A percentile compares a stretch with the other conserved stretches of the same genome.
These are phyloP conservation scores for Suhomyces maxii DNA, from an alignment of 1,139 yeast species.

Conservation along the genomic window DNA sequence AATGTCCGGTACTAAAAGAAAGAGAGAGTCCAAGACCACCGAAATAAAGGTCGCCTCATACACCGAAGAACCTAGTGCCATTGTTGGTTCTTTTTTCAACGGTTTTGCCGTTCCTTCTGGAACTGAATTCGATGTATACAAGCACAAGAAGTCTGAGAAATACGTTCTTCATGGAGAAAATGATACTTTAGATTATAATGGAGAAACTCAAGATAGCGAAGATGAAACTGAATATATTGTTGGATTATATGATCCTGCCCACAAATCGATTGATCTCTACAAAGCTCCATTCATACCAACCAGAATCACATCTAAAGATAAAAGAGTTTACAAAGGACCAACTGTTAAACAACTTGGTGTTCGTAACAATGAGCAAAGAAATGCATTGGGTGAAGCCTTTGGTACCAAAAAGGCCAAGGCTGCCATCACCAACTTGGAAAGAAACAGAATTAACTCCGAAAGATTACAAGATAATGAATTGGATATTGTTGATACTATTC, in stretches of 20 bases:
- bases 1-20: constrained; percentile 25
- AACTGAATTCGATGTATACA: constrained; percentile 63
- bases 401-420: constrained; percentile 97
- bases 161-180: constrained; percentile 76
- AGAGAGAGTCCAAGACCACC: constrained; percentile 25
- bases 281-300: constrained; percentile 60
- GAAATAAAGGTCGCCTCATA: constrained; percentile 33
- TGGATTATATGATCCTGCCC: constrained; percentile 68
- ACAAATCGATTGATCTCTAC: constrained; percentile 59
- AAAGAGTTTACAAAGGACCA: constrained; percentile 58
- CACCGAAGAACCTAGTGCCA: constrained; percentile 37
- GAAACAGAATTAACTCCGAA: constrained; percentile 84
- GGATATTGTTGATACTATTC: constrained; percentile 82
- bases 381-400: constrained; percentile 88
- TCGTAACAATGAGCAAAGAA: constrained; percentile 61
- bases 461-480: constrained; percentile 70
- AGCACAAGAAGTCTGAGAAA: constrained; percentile 48
- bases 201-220: constrained; percentile 47
- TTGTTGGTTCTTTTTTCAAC: constrained; percentile 65
- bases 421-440: constrained; percentile 77
- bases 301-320: constrained; percentile 54
- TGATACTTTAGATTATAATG: constrained; percentile 70
- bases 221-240: constrained; percentile 50
- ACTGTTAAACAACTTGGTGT: constrained; percentile 56
- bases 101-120: constrained; percentile 65